Evolutionary conservation across 352 stramenopile genomes (phyloP).

Genomic region (Phytophthora vignae): DNA sequence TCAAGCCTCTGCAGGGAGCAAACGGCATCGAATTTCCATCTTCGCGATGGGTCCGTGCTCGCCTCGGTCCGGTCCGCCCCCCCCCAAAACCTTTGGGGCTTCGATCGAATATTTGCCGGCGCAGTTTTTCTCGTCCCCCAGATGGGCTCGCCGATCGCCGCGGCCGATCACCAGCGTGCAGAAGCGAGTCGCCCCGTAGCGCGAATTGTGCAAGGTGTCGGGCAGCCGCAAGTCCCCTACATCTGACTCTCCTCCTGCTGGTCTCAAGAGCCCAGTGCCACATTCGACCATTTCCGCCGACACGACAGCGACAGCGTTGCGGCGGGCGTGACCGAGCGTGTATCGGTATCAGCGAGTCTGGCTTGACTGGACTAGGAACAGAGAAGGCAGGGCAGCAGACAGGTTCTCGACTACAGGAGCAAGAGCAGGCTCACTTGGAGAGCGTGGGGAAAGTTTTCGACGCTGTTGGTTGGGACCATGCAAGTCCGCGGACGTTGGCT

Average conservation of each 20-base stretch:
- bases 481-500: slow-evolving; percentile 37
- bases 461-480: slow-evolving; percentile 23
- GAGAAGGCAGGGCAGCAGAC: no score
- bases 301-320: slow-evolving; percentile 3
- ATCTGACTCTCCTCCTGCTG: slow-evolving; percentile 33
- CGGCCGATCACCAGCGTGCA: slow-evolving; percentile 35
- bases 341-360: neutral
- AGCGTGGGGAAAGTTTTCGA: neutral
- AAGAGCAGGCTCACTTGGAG: slow-evolving; percentile 13
- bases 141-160: slow-evolving; percentile 33
- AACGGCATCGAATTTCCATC: slow-evolving; percentile 16
- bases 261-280: slow-evolving; percentile 12
- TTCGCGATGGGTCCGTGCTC: neutral
- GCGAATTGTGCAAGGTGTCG: slow-evolving; percentile 32
- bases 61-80: slow-evolving; percentile 13
- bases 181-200: slow-evolving; percentile 37
- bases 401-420: slow-evolving; percentile 20
- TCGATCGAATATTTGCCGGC: slow-evolving; percentile 10
- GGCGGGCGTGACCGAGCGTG: slow-evolving; percentile 16
- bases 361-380: no score
- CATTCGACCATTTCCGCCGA: slow-evolving; percentile 32
- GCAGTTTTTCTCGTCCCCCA: slow-evolving; percentile 26
- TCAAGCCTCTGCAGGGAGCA: slow-evolving; percentile 15
- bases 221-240: slow-evolving; percentile 30
- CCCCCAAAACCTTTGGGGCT: no score